Conservation (phyloP, 495 filamentous ascomycete genomes). For the Penicillium coffeae region DNA sequence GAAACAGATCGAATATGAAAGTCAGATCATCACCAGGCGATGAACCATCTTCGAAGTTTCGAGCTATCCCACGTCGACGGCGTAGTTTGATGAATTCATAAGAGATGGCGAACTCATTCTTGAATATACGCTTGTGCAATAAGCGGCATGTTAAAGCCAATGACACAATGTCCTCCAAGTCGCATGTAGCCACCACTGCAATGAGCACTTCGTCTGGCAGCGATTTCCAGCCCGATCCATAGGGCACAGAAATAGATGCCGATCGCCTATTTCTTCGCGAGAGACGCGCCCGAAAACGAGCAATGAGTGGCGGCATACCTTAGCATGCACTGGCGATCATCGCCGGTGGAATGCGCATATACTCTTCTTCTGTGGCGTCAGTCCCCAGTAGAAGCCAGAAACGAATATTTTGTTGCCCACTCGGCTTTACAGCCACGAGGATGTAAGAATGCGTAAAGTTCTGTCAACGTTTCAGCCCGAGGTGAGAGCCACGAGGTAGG, state of each 20-base stretch:
- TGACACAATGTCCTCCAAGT: conserved; percentile 19
- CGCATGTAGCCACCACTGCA: conserved; percentile 16
- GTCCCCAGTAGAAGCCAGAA: too few species aligned
- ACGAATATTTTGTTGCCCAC: too few species aligned
- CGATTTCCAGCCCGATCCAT: conserved; percentile 16
- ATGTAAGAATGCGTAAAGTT: too few species aligned
- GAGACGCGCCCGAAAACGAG: conserved; percentile 14
- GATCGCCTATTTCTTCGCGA: conserved; percentile 10
- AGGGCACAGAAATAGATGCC: background rate
- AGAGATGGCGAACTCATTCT: conserved; percentile 21
- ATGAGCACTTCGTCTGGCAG: conserved; percentile 24
- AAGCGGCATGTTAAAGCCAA: conserved; percentile 22
- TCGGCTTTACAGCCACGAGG: too few species aligned
- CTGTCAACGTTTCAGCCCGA: background rate
- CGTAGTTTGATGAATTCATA: conserved; percentile 21
- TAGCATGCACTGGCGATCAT: conserved; percentile 4
- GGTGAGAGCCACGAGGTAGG: background rate
- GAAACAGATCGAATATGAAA: conserved; percentile 28
- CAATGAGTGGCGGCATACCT: conserved; percentile 15
- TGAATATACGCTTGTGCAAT: conserved; percentile 17
- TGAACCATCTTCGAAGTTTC: background rate
- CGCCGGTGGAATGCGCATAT: background rate
- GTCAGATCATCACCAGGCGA: conserved; percentile 25
- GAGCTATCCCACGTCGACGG: background rate
- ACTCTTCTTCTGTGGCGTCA: background rate